Evolutionary conservation across 2,329 filamentous ascomycete genomes (phyloP).

Genomic region (Curvularia spicifera): DNA sequence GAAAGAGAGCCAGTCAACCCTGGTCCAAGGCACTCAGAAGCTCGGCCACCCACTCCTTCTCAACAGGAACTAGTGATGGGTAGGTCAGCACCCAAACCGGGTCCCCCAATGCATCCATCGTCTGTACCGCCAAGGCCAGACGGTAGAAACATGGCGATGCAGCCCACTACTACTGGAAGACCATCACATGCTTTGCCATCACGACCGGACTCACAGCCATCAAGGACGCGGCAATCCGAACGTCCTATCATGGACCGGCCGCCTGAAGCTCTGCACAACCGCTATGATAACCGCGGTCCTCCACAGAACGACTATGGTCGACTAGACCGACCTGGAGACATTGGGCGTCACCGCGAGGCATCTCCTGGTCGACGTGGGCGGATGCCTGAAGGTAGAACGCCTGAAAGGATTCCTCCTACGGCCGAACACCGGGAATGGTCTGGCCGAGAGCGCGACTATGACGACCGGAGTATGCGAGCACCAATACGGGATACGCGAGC

Average conservation of each 20-base stretch:
- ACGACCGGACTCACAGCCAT: slow-evolving; percentile 65
- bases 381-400: slow-evolving; percentile 43
- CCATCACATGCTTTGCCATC: slow-evolving; percentile 59
- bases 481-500: slow-evolving; percentile 42
- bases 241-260: slow-evolving; percentile 42
- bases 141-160: slow-evolving; percentile 36
- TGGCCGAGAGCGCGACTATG: slow-evolving; percentile 45
- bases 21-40: slow-evolving; percentile 19
- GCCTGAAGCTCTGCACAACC: slow-evolving; percentile 31
- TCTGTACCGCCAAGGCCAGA: slow-evolving; percentile 43
- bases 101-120: slow-evolving; percentile 24
- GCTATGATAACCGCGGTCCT: slow-evolving; percentile 45
- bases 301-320: slow-evolving; percentile 52
- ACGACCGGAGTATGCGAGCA: slow-evolving; percentile 45
- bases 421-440: slow-evolving; percentile 44
- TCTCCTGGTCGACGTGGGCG: slow-evolving; percentile 51
- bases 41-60: slow-evolving; percentile 20
- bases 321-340: slow-evolving; percentile 52
- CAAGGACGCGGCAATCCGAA: slow-evolving; percentile 46
- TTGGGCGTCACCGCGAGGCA: slow-evolving; percentile 47
- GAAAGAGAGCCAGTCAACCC: slow-evolving; percentile 27
- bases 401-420: slow-evolving; percentile 37
- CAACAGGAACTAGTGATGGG: slow-evolving; percentile 23
- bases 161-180: slow-evolving; percentile 35
- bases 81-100: slow-evolving; percentile 18